Evolutionary conservation across 352 stramenopile genomes (phyloP).

Genomic region (Phytophthora meadii): DNA sequence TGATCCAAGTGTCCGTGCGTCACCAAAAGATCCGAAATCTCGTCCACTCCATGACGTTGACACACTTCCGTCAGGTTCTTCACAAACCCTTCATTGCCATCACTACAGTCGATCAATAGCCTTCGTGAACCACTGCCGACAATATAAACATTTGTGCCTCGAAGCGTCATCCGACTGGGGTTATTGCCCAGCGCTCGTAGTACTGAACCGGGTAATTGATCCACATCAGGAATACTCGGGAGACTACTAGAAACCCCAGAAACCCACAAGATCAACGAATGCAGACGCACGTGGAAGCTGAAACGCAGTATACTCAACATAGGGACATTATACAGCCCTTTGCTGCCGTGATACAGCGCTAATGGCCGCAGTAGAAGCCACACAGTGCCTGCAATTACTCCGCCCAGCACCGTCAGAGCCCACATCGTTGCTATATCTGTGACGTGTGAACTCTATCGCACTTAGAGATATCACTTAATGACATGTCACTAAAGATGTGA

Average conservation of each 20-base stretch:
- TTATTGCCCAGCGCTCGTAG: slow-evolving; percentile 86
- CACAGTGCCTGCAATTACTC: neutral
- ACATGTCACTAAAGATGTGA: slow-evolving; percentile 9
- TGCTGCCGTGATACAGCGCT: slow-evolving; percentile 7
- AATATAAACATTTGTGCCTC: slow-evolving; percentile 92
- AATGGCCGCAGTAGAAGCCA: slow-evolving; percentile 27
- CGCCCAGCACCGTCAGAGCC: slow-evolving; percentile 6
- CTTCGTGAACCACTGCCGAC: slow-evolving; percentile 68
- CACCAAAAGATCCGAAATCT: slow-evolving; percentile 83
- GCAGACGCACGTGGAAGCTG: slow-evolving; percentile 46
- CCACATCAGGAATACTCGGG: slow-evolving; percentile 48
- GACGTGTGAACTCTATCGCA: slow-evolving; percentile 24
- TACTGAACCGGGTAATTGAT: slow-evolving; percentile 52
- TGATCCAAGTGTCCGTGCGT: slow-evolving; percentile 93
- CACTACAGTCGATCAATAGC: slow-evolving; percentile 82
- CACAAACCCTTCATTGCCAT: slow-evolving; percentile 73
- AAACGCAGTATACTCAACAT: slow-evolving; percentile 50
- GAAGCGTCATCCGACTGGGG: slow-evolving; percentile 88
- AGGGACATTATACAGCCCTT: slow-evolving; percentile 38
- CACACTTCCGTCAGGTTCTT: slow-evolving; percentile 52
- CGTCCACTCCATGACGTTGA: slow-evolving; percentile 41
- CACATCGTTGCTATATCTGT: slow-evolving; percentile 23
- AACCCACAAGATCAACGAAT: slow-evolving; percentile 50
- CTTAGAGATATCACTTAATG: slow-evolving; percentile 4
- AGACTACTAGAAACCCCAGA: slow-evolving; percentile 54